Base-by-base conservation (phyloP, 768 basidiomycete genomes). In the Podaxis rugospora region DNA sequence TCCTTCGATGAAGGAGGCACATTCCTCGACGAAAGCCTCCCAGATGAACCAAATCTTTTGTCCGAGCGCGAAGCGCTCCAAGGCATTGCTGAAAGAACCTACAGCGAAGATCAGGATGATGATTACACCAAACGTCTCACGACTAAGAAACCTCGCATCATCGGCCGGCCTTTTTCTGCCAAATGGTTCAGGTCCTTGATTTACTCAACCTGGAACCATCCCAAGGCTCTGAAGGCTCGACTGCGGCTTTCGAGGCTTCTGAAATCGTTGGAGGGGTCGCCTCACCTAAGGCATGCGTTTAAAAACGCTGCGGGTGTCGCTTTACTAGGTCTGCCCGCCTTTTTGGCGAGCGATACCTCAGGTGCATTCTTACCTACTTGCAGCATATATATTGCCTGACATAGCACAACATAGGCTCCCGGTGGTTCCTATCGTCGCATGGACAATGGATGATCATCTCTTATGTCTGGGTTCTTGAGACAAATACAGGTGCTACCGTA, bases 371-470 rank as follows among this genome's bases (percentile, higher is more conserved):
- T 16, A 56, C 42, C 50, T 13, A n/a, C 23, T 37, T 21, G 25
- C 14, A 53, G 7, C 5, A n/a, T 32, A 3, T 28, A 7, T 32
- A 32, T 27, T 37, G 10, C 2, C 10, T 18, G n/a, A 32, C 28
- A 44, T 46, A 32, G 16, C 7, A 23, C 32, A 1, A 14, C 14
- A 51, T 50, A 82, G 78, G 70, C 23, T 67, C 68, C 36, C 54
- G 63, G 32, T 81, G 79, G 78, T 83, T 76, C 64, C 56, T 55
- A 11, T 57, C 44, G 11, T 69, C 68, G 27, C 76, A 75, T 51
- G 79, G 78, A 14, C 81, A 81, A 59, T 82, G 81, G 81, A 78
- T 81, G 76, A 69, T 78, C 7, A 77, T 81, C 62, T 79, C 76
- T 27, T 80, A 80, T 66, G 68, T 82, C 1, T 82, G 80, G 79